Evolutionary conservation across 2,329 filamentous ascomycete genomes (phyloP), one percentile per base, ranked within the genome.

Genomic region (Diplodia intermedia): DNA sequence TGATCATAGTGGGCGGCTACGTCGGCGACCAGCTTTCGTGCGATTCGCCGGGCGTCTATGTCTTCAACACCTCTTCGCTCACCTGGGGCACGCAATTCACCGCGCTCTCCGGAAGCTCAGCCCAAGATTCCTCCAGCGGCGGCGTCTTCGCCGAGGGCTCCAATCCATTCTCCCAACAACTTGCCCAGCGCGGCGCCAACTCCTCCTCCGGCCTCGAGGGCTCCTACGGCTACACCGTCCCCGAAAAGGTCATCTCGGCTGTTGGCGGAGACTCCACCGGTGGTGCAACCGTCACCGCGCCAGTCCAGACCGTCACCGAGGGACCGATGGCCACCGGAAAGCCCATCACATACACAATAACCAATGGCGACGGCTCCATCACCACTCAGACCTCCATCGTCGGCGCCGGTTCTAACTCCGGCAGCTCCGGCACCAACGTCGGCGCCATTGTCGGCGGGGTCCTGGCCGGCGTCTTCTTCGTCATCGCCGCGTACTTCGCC

Each of bases 1-100:
- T 96, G 89, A 83, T 95, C 70, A 84, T 90, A 8, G 82, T 94
- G 15, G 92, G 92, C 31, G 92, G 92, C 12, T 90, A 87, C 71
- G 85, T 89, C 8, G 88, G 88, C 2, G 78, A 82, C 31, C 80
- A 87, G 12, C 81, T 88, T 55, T 84, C 81, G 3, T 92, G 90
- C 75, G 90, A 93, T 71, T 85, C 80, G 18, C 88, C 89, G 0
- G 89, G 90, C 1, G 84, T 93, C 69, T 92, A 92, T 74, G 86
- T 92, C 31, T 94, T 93, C 80, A 93, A 96, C 74, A 81, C 93
- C 63, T 90, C 87, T 11, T 87, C 85, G 43, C 83, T 89, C 1
- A 74, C 84, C 63, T 97, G 93, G 93, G 82, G 89, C 68, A 85
- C 87, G 26, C 83, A 84, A 2, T 97, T 94, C 75, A 87, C 89